Evolutionary conservation across 2,329 filamentous ascomycete species (phyloP), one percentile per base, ranked within the genome.

Genomic region (Penicillium sp.): DNA sequence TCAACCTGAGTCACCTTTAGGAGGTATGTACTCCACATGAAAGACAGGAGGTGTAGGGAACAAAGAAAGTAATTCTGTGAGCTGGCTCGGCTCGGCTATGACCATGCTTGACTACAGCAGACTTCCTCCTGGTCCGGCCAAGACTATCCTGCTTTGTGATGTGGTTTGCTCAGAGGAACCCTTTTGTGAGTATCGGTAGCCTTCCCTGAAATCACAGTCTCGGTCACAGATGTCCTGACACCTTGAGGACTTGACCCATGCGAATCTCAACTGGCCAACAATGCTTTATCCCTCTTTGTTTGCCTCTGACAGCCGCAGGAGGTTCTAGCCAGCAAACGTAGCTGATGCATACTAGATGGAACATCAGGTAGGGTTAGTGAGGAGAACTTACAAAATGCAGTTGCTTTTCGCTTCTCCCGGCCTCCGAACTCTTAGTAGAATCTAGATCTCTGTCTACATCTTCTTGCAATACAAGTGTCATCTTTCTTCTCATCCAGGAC

Each of bases 91-190:
- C 29, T 32, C 8, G 11, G 11, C 11, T 7, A 32, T 3, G 7
- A 11, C 5, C 29, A 32, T 32, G 29, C 29, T 32, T 32, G 29
- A 32, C 8, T 32, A 4, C 29, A 11, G 29, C 29, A 5, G 2
- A 9, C 12, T 12, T 4, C 29, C 18, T 13, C 25, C 42, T 33
- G 29, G 50, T 39, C 45, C 33, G 34, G 36, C 51, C 52, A 29
- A 44, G 35, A 56, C 52, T 55, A 29, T 37, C 42, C 43, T 56
- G 51, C 43, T 51, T 55, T 29, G 26, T 39, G 41, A 37, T 18
- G 9, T 11, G 35, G 18, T 29, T 33, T 26, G 24, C 18, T 37
- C 34, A 35, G 42, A 27, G 24, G 26, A 34, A n/a, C 5, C 43
- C 34, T 35, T 53, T 45, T 35, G 50, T 53, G 18, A 35, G 32